phyloP scores from a whole-genome alignment of 192 early-diverging fungal species.

The Powellomyces hirtus region DNA sequence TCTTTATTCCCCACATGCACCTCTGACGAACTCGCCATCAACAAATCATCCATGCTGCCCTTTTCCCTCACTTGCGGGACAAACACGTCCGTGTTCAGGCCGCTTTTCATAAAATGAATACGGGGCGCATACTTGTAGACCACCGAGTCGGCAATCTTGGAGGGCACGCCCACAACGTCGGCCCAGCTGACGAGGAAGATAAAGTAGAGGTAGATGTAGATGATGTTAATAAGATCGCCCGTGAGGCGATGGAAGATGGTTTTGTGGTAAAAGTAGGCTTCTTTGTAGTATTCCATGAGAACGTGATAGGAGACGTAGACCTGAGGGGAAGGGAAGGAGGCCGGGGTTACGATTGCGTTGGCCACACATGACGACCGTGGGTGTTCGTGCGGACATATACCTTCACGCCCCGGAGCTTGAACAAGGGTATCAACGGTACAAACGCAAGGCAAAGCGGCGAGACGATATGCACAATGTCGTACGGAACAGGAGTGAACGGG shows the following conservation, averaged over 20 bases:
- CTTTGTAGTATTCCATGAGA: constrained; percentile 47
- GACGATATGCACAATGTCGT: constrained; percentile 50
- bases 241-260: constrained; percentile 10
- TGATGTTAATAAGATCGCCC: constrained; percentile 33
- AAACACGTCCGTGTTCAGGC: constrained; percentile 47
- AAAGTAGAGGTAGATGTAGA: constrained; percentile 43
- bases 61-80: constrained; percentile 2
- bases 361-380: background rate
- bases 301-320: constrained; percentile 59
- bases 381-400: background rate
- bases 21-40: background rate
- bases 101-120: constrained; percentile 51
- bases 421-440: constrained; percentile 36
- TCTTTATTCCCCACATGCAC: background rate
- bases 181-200: constrained; percentile 46
- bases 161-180: constrained; percentile 48
- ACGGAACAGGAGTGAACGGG: constrained; percentile 34
- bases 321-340: background rate
- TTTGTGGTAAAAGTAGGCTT: constrained; percentile 38
- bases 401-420: constrained; percentile 40
- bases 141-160: constrained; percentile 40
- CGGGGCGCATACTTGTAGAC: constrained; percentile 41
- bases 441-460: constrained; percentile 43
- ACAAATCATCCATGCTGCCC: background rate
- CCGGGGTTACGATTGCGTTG: background rate